Evolutionary conservation across 208 protist species (phyloP).

Genomic region (Wallacemonas sp.): DNA sequence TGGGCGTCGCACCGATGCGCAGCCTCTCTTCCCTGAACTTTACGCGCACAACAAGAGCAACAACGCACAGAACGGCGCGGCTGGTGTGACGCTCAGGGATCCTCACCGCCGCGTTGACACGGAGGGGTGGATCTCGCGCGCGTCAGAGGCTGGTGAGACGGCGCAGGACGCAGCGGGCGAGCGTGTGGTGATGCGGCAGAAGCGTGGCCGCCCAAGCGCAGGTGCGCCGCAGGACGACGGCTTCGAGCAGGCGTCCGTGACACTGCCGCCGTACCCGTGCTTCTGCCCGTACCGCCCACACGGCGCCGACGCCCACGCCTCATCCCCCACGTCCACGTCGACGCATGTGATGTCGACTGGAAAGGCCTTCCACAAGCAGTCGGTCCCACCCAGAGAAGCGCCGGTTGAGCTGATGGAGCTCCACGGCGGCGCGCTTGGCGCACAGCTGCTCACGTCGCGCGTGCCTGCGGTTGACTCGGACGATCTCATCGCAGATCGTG

Average conservation of each 20-base stretch:
- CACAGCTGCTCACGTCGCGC: conserved; percentile 31
- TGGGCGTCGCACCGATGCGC: conserved; percentile 51
- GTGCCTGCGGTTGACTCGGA: conserved; percentile 53
- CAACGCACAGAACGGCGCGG: conserved; percentile 1
- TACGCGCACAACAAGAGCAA: not conserved
- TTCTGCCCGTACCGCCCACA: conserved; percentile 20
- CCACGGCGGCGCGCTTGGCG: conserved; percentile 18
- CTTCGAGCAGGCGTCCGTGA: not conserved
- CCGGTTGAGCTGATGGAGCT: conserved; percentile 38
- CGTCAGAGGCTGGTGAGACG: not conserved
- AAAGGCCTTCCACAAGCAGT: conserved; percentile 35
- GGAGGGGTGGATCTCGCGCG: conserved; percentile 46
- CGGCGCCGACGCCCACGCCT: not conserved
- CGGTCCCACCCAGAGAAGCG: conserved; percentile 24
- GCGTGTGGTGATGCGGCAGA: not conserved
- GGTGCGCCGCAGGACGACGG: not conserved
- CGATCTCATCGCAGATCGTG: conserved; percentile 43
- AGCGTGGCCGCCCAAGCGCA: not conserved
- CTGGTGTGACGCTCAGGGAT: not conserved
- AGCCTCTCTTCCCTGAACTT: conserved; percentile 54
- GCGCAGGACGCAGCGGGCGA: no score
- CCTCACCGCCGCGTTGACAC: conserved; percentile 18
- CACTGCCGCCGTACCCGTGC: conserved; percentile 48
- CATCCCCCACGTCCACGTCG: not conserved
- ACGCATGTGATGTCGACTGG: not conserved